Evolutionary conservation across 495 filamentous ascomycete species (phyloP).

Genomic region (Astrocystis sublimbata): DNA sequence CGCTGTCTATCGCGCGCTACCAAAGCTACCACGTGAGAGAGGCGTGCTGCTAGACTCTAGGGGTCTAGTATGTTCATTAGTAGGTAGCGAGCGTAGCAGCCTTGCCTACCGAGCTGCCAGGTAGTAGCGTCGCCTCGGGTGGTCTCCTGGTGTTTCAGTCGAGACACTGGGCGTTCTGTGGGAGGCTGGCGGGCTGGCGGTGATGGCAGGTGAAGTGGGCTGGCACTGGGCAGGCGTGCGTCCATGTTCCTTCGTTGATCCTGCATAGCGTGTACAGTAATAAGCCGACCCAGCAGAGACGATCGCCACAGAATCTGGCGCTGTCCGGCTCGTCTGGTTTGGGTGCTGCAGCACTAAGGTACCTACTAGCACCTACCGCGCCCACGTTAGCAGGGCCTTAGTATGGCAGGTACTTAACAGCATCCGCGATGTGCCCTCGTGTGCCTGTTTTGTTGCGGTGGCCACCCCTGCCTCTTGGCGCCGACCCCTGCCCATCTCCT

Average conservation of each 20-base stretch:
- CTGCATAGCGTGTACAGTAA: constrained; percentile 11
- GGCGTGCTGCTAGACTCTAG: too few relatives aligned
- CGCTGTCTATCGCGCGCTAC: too few relatives aligned
- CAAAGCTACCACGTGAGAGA: too few relatives aligned
- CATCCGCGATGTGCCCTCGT: background rate
- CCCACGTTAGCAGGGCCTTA: background rate
- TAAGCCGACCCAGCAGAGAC: background rate
- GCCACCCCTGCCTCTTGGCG: background rate
- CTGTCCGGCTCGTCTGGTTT: background rate
- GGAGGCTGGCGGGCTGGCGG: too few relatives aligned
- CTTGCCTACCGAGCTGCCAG: too few relatives aligned
- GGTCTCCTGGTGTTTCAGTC: constrained; percentile 10
- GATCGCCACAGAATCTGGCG: background rate
- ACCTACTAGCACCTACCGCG: background rate
- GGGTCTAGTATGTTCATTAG: too few relatives aligned
- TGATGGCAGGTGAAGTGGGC: background rate
- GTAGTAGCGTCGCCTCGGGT: background rate
- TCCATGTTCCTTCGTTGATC: constrained; percentile 4
- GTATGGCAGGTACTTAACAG: background rate
- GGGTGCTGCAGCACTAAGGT: background rate
- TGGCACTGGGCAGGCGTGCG: background rate
- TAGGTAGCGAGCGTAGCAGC: too few relatives aligned
- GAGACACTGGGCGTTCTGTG: too few relatives aligned
- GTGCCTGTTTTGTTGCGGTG: constrained; percentile 9
- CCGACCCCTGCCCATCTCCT: constrained; percentile 17